A percentile compares a stretch with the other conserved stretches of the same genome.
phyloP scores from a whole-genome alignment of 345 rosid species.

The Adansonia digitata region DNA sequence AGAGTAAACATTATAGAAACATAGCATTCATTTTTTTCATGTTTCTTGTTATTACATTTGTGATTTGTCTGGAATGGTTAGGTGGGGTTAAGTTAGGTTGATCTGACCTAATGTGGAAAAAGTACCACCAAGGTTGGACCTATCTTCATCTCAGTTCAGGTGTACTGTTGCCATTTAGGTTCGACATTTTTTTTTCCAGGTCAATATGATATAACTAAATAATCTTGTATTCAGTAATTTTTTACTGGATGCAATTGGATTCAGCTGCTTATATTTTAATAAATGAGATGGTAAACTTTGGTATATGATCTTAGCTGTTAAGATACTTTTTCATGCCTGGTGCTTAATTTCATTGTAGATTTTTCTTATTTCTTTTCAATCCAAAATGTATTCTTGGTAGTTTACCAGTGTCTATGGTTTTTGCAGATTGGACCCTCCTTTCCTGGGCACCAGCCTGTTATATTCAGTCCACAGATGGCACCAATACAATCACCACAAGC shows the following conservation, averaged over 20 bases:
- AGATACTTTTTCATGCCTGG: background rate
- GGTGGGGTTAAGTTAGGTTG: background rate
- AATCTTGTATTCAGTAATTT: background rate
- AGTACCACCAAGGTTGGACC: background rate
- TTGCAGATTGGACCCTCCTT: constrained; percentile 60
- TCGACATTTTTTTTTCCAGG: background rate
- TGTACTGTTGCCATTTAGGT: background rate
- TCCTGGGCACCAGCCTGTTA: constrained; percentile 60
- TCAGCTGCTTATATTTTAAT: background rate
- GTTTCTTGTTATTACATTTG: background rate
- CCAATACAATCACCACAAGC: constrained; percentile 53
- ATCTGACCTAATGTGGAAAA: background rate
- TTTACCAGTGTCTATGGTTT: background rate
- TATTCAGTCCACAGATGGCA: constrained; percentile 53
- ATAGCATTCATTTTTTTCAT: background rate
- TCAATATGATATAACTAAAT: background rate
- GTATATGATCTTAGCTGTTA: background rate
- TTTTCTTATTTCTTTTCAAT: background rate
- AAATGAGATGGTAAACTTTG: background rate
- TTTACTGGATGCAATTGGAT: background rate
- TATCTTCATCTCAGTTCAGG: background rate
- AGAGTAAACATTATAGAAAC: background rate
- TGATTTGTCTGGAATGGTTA: background rate
- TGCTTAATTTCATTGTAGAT: background rate
- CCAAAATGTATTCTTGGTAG: background rate